Evolutionary conservation across 2,329 filamentous ascomycete genomes (phyloP).

Genomic region (Venturia aucupariae): DNA sequence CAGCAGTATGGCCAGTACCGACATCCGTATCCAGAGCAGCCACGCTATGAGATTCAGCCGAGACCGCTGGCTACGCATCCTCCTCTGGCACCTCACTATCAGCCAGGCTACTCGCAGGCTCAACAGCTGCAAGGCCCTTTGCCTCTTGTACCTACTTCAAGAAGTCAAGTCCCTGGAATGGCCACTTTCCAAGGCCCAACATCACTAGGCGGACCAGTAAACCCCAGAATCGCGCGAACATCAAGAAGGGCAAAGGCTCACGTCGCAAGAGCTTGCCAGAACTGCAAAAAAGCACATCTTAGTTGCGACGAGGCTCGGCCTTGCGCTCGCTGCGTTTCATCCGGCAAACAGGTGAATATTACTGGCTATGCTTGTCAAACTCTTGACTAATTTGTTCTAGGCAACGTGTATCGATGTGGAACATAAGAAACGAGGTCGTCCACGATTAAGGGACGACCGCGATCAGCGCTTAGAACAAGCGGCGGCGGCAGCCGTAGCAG

Average conservation of each 20-base stretch:
- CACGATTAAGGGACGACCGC: slow-evolving; percentile 60
- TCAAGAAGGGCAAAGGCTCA: slow-evolving; percentile 57
- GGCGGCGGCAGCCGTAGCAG: slow-evolving; percentile 8
- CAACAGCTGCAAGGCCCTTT: neutral
- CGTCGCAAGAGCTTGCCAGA: slow-evolving; percentile 75
- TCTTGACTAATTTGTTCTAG: slow-evolving; percentile 30
- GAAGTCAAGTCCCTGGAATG: slow-evolving; percentile 6
- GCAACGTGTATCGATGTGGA: slow-evolving; percentile 74
- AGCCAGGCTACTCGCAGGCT: neutral
- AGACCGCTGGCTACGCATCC: neutral
- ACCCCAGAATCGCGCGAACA: neutral
- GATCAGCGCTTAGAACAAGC: slow-evolving; percentile 12
- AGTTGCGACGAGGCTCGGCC: slow-evolving; percentile 59
- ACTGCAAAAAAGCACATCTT: slow-evolving; percentile 77
- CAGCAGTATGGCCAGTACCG: slow-evolving; percentile 9
- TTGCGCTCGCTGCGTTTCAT: slow-evolving; percentile 66
- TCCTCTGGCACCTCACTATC: neutral
- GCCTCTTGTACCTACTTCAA: neutral
- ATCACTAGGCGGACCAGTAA: slow-evolving; percentile 1
- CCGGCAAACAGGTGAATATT: slow-evolving; percentile 54
- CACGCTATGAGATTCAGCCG: slow-evolving; percentile 10
- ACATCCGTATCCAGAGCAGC: slow-evolving; percentile 5
- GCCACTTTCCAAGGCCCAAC: slow-evolving; percentile 11
- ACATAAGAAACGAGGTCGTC: slow-evolving; percentile 75
- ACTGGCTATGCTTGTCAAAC: neutral